Conservation (phyloP, 805 yeast genomes). For the Pichia eremophila region DNA sequence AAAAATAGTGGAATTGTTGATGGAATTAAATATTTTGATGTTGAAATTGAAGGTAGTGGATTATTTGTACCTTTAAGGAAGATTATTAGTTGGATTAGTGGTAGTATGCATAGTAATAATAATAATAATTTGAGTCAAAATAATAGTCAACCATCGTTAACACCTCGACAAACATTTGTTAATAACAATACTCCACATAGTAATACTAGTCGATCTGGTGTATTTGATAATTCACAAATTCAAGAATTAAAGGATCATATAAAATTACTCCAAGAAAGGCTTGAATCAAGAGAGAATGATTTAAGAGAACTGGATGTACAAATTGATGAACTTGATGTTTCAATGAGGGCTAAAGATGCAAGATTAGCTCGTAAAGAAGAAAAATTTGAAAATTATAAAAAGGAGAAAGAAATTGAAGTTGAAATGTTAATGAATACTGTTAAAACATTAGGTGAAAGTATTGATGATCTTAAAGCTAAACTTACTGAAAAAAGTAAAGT, state of each 20-base stretch:
- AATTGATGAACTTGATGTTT: conserved; percentile 39
- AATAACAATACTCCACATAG: neutral
- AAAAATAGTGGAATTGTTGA: conserved; percentile 79
- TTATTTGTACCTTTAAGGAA: conserved; percentile 57
- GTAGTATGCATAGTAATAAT: neutral
- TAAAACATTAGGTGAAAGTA: conserved; percentile 44
- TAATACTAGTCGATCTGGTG: neutral
- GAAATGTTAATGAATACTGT: conserved; percentile 51
- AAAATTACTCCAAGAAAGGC: conserved; percentile 19
- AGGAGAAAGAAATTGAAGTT: conserved; percentile 42
- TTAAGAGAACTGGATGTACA: conserved; percentile 39
- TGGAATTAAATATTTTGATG: conserved; percentile 61
- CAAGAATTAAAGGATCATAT: conserved; percentile 13
- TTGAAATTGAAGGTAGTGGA: conserved; percentile 58
- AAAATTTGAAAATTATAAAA: conserved; percentile 36
- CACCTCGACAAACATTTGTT: too few relatives aligned
- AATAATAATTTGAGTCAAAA: neutral
- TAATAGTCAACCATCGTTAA: too few relatives aligned
- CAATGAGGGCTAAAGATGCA: conserved; percentile 36
- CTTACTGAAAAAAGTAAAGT: neutral
- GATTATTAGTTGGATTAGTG: conserved; percentile 12
- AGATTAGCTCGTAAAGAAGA: conserved; percentile 36
- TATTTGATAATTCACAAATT: neutral
- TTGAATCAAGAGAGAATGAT: conserved; percentile 36
- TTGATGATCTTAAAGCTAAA: conserved; percentile 30